Base-by-base conservation (phyloP, 2,329 filamentous ascomycete genomes). In the Verticillium tricorpus region DNA sequence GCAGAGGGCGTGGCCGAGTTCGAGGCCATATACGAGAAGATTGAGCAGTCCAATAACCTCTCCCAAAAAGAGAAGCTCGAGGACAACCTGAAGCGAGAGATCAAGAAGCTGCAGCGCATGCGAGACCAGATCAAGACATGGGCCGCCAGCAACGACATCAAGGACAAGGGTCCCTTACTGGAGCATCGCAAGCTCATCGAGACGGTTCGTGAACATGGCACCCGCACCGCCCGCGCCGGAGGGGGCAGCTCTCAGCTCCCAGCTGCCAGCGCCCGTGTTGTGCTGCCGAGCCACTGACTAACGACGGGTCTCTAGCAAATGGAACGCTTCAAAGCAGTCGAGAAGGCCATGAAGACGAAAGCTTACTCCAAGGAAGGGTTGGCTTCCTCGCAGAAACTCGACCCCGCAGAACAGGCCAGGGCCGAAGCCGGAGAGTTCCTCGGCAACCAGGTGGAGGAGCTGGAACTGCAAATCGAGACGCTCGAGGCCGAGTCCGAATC, bases 291-390 rank as follows among this genome's bases (percentile, higher is more conserved):
- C 22, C 60, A 40, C 56, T 61, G 12, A 60, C 63, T 65, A 61
- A 65, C 60, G 11, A n/a, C 7, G 4, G 34, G 17, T 25, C 52
- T 70, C 76, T 79, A 95, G 92, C 89, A 94, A 91, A 99, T 99
- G 95, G 95, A 99, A 80, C 93, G 92, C 72, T 99, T 99, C 86
- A 99, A 99, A 81, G 94, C 93, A n/a, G 95, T 99, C 60, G 95
- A 99, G 78, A 99, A 99, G 82, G 95, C 97, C 72, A 98, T 99
- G 95, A 99, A 99, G 83, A 99, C 95, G 62, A 99, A 99, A 78
- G 95, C 95, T 64, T 99, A 97, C 79, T 98, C 95, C 65, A 98
- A 99, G 82, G 95, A 98, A 78, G 95, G 95, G 55, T 80, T 99
- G 67, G 95, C 92, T 66, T 91, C 94, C 59, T 92, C 93, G 31